Evolutionary conservation across 805 yeast genomes (phyloP).

Genomic region (Lachancea nothofagi): DNA sequence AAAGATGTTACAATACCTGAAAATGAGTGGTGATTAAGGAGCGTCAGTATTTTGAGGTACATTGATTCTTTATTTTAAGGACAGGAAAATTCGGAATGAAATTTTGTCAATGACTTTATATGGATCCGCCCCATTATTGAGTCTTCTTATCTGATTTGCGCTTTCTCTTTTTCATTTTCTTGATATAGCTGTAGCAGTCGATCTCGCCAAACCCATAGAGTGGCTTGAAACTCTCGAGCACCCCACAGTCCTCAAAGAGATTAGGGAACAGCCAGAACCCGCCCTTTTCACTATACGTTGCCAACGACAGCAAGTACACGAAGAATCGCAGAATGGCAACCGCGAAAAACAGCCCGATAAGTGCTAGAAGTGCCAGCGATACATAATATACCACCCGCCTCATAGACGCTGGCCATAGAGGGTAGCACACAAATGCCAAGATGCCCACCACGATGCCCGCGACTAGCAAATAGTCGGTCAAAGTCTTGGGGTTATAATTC

Average conservation of each 20-base stretch:
- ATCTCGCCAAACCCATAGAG: slow-evolving; percentile 74
- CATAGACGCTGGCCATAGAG: slow-evolving; percentile 91
- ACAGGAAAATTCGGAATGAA: no score
- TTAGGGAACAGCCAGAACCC: slow-evolving; percentile 98
- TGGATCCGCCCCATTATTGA: slow-evolving; percentile 3
- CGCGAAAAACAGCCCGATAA: slow-evolving; percentile 68
- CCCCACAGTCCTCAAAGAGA: slow-evolving; percentile 91
- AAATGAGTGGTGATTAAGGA: no score
- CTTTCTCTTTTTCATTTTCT: slow-evolving; percentile 30
- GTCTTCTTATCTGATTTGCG: slow-evolving; percentile 24
- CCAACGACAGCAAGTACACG: slow-evolving; percentile 43
- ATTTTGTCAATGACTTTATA: no score
- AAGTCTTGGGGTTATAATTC: slow-evolving; percentile 65
- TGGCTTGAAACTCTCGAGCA: slow-evolving; percentile 86
- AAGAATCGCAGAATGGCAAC: slow-evolving; percentile 76
- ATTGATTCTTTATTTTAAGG: no score
- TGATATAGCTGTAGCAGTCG: slow-evolving; percentile 30
- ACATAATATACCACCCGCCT: slow-evolving; percentile 87
- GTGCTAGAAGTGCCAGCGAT: slow-evolving; percentile 67
- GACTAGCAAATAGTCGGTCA: slow-evolving; percentile 39
- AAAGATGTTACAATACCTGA: no score
- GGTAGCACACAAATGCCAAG: slow-evolving; percentile 70
- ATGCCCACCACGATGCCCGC: slow-evolving; percentile 50
- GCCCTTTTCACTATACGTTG: slow-evolving; percentile 39
- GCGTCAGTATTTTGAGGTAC: no score